These are phyloP conservation scores for Gossypium gossypioides DNA, from an alignment of 441 rosid genomes.

Conservation along the genomic window DNA sequence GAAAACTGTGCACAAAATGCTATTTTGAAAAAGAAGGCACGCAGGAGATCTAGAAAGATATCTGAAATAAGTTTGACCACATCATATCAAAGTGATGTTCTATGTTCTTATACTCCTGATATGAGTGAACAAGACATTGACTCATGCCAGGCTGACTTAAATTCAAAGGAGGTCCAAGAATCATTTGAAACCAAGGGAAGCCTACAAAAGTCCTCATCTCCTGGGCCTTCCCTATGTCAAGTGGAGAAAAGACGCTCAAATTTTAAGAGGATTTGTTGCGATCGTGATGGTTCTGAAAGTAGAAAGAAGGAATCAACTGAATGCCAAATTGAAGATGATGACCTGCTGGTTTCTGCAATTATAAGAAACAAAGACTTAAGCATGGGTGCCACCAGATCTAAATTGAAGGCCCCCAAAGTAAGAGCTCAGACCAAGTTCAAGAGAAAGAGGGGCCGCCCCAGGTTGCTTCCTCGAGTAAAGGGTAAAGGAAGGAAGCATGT, in stretches of 20 bases:
- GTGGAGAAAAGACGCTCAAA: slow-evolving; percentile 27
- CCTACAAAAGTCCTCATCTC: slow-evolving; percentile 18
- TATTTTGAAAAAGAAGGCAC: slow-evolving; percentile 39
- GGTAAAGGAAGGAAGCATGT: slow-evolving; percentile 38
- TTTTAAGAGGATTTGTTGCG: slow-evolving; percentile 27
- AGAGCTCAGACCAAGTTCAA: slow-evolving; percentile 40
- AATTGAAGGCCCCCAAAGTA: slow-evolving; percentile 35
- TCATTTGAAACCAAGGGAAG: slow-evolving; percentile 18
- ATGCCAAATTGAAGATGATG: slow-evolving; percentile 57
- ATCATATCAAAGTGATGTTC: slow-evolving; percentile 25
- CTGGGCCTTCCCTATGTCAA: slow-evolving; percentile 19
- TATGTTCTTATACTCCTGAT: slow-evolving; percentile 15
- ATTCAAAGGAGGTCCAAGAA: slow-evolving; percentile 27
- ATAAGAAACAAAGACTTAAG: slow-evolving; percentile 45
- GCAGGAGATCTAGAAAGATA: slow-evolving; percentile 61
- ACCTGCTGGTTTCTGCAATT: slow-evolving; percentile 50
- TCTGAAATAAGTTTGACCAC: slow-evolving; percentile 48
- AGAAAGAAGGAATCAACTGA: slow-evolving; percentile 34
- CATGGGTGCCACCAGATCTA: slow-evolving; percentile 26
- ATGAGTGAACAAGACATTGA: slow-evolving; percentile 23
- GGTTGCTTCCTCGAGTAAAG: slow-evolving; percentile 53
- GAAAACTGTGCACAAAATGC: slow-evolving; percentile 16
- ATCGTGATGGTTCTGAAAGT: slow-evolving; percentile 26
- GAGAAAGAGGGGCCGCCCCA: slow-evolving; percentile 51
- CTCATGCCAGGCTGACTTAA: slow-evolving; percentile 20